Evolutionary conservation across 2,329 filamentous ascomycete genomes (phyloP), one percentile per base, ranked within the genome.

Genomic region (Fusarium newnesense): DNA sequence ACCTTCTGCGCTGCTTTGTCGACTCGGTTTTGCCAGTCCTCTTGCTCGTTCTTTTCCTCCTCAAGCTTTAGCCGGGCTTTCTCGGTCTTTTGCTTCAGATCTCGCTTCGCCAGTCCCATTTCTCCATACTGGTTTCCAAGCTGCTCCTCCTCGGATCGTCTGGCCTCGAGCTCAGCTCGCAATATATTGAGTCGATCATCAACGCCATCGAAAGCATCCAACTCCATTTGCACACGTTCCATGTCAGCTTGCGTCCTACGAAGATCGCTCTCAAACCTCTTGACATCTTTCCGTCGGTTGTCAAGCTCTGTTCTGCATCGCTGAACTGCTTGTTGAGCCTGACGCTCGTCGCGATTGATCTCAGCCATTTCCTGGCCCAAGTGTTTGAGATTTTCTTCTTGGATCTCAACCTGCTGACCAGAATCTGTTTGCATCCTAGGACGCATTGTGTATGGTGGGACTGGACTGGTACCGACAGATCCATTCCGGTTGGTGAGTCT

Each of bases 381-480:
- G 42, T 90, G 87, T 32, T 86, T 82, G 7, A 89, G 70, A 8
- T 84, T 82, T 32, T 89, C 85, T 64, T 83, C 83, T 49, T 87
- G 85, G 19, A 87, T 81, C 11, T 80, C 78, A 44, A 95, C 87
- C 77, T 94, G 92, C 24, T 88, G 88, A 64, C 89, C 92, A 32
- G 89, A 85, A 78, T 97, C 93, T 2, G 93, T 92, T 78, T 92
- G 92, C 90, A 97, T 97, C n/a, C 95, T 90, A 30, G 92, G 86
- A 15, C 82, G 83, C 43, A 88, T 85, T 2, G 78, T 81, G 73
- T 84, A 90, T 21, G 87, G 86, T 12, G 85, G 80, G 9, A 84
- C 72, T 10, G 84, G 83, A 16, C 80, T 86, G 67, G 66, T 87
- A 80, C 80, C 80, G 46, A 81, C 83, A n/a, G 80, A 81, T 19